Conservation (phyloP, 345 rosid species). For the Iberis pinnata region DNA sequence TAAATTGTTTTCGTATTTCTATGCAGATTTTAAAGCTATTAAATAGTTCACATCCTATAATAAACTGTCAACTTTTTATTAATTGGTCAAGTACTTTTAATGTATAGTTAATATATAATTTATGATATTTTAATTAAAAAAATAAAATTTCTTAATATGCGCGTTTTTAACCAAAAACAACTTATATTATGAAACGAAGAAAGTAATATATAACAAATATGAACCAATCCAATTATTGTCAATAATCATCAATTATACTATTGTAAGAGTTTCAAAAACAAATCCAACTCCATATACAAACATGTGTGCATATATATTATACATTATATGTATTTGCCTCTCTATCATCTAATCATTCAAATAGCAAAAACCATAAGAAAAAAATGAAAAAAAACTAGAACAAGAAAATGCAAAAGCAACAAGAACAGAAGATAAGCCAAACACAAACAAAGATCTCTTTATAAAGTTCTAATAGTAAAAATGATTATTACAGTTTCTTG, state of each 20-base stretch:
- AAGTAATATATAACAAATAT: too few species aligned
- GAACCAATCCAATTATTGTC: too few species aligned
- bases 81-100: too few species aligned
- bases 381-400: slow-evolving; percentile 7
- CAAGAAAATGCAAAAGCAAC: slow-evolving; percentile 46
- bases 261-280: neutral
- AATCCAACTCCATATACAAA: slow-evolving; percentile 14
- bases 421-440: neutral
- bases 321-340: neutral
- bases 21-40: too few species aligned
- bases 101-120: too few species aligned
- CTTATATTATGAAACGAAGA: too few species aligned
- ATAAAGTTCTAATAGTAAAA: neutral
- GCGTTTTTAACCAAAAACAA: too few species aligned
- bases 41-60: too few species aligned
- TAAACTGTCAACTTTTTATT: too few species aligned
- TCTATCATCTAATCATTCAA: slow-evolving; percentile 5
- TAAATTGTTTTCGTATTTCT: too few species aligned
- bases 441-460: slow-evolving; percentile 12
- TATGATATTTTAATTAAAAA: too few species aligned
- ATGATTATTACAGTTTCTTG: slow-evolving; percentile 23
- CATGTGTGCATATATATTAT: neutral
- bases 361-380: neutral
- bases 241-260: neutral
- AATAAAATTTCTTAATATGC: too few species aligned